phyloP scores from a whole-genome alignment of 495 filamentous ascomycete genomes.

The Aspergillus egyptiacus region DNA sequence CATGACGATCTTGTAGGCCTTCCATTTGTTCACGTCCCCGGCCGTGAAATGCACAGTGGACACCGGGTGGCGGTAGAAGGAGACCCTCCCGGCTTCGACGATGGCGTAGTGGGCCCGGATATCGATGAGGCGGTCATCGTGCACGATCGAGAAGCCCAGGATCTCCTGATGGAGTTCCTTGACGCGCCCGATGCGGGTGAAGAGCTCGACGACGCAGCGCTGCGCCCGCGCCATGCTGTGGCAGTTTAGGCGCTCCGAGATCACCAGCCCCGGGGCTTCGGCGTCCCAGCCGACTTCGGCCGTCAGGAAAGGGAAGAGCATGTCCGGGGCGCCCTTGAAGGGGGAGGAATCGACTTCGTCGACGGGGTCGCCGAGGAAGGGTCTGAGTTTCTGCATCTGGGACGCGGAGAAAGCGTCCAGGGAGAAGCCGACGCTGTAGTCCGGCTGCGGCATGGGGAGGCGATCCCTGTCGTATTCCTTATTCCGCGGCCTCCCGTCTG shows the following conservation, averaged over 20 bases:
- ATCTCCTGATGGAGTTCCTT: not conserved
- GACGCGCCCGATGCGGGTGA: not conserved
- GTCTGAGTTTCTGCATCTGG: not conserved
- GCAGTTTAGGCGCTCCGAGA: not conserved
- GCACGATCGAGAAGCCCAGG: not conserved
- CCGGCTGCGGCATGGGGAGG: not conserved
- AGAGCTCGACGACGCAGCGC: not conserved
- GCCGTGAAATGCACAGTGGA: not conserved
- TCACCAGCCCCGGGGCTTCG: not conserved
- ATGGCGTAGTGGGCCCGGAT: not conserved
- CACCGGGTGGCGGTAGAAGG: not conserved
- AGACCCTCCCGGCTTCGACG: not conserved
- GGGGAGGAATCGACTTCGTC: not conserved
- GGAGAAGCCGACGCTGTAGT: not conserved
- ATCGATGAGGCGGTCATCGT: not conserved
- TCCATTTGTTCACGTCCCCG: not conserved
- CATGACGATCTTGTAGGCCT: not conserved
- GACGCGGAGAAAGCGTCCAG: not conserved
- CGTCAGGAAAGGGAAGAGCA: not conserved
- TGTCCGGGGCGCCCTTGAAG: not conserved
- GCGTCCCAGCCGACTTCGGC: no score
- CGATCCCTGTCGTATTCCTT: not conserved
- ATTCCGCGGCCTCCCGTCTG: no score
- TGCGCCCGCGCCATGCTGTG: not conserved
- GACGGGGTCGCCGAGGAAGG: not conserved